These are phyloP conservation scores for Kregervanrija delftensis DNA, from an alignment of 805 yeast species.

Conservation along the genomic window DNA sequence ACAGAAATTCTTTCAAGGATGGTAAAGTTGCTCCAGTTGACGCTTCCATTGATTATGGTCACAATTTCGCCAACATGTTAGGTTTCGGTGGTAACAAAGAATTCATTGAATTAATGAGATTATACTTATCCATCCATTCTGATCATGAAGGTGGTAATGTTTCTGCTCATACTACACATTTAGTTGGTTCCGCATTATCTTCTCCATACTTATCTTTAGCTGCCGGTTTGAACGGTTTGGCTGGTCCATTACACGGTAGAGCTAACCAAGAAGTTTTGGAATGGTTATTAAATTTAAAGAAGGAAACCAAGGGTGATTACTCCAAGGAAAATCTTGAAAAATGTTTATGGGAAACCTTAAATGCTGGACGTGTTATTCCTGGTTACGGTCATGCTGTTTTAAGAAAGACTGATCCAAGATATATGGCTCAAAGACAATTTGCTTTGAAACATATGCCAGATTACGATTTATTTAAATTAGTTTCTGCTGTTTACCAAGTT, in stretches of 20 bases:
- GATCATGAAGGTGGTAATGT: slow-evolving; percentile 92
- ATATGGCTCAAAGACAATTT: slow-evolving; percentile 79
- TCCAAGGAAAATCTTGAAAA: slow-evolving; percentile 63
- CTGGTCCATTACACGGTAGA: slow-evolving; percentile 85
- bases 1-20: slow-evolving; percentile 79
- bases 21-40: slow-evolving; percentile 55
- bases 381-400: slow-evolving; percentile 87
- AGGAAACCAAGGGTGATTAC: slow-evolving; percentile 63
- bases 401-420: slow-evolving; percentile 86
- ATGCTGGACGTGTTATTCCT: slow-evolving; percentile 80
- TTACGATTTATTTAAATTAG: slow-evolving; percentile 72
- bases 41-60: slow-evolving; percentile 58
- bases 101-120: slow-evolving; percentile 72
- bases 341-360: slow-evolving; percentile 72
- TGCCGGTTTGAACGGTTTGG: slow-evolving; percentile 79
- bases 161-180: slow-evolving; percentile 80
- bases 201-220: slow-evolving; percentile 74
- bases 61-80: slow-evolving; percentile 50
- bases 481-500: slow-evolving; percentile 69
- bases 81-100: slow-evolving; percentile 58
- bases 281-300: slow-evolving; percentile 65
- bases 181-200: slow-evolving; percentile 77
- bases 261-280: slow-evolving; percentile 84
- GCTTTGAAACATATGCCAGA: slow-evolving; percentile 72
- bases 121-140: slow-evolving; percentile 75